phyloP scores from a whole-genome alignment of 352 stramenopile genomes.

The Pythium dissimile region DNA sequence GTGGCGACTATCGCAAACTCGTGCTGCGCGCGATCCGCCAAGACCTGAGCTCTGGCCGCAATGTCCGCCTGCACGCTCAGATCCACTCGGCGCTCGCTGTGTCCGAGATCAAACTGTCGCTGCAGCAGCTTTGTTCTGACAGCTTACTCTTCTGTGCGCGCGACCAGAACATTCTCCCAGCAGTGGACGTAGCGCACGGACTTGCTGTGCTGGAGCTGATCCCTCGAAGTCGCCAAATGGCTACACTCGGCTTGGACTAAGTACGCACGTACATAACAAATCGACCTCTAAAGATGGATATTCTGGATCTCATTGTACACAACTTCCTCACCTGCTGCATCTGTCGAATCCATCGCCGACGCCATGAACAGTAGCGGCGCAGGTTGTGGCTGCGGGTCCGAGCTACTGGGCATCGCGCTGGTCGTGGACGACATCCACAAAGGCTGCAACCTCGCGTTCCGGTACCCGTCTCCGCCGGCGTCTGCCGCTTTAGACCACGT shows the following conservation, averaged over 20 bases:
- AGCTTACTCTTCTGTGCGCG: conserved; percentile 42
- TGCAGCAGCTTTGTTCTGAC: conserved; percentile 52
- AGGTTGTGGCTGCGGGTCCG: not conserved
- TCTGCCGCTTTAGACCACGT: conserved; percentile 28
- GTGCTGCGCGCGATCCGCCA: conserved; percentile 34
- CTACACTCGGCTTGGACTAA: not conserved
- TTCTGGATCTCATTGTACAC: not conserved
- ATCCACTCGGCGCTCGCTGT: conserved; percentile 2
- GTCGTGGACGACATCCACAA: conserved; percentile 89
- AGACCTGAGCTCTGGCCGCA: conserved; percentile 26
- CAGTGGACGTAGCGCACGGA: not conserved
- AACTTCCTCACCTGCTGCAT: not conserved
- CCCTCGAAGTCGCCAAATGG: not conserved
- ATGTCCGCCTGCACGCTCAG: conserved; percentile 26
- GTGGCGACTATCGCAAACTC: too few relatives aligned
- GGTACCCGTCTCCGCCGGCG: conserved; percentile 63
- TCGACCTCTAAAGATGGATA: too few relatives aligned
- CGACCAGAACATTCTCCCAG: conserved; percentile 43
- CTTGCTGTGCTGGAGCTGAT: conserved; percentile 11
- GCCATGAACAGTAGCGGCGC: too few relatives aligned
- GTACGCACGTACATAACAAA: not conserved
- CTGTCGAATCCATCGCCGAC: too few relatives aligned
- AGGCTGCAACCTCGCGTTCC: conserved; percentile 82
- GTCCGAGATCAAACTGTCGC: conserved; percentile 26
- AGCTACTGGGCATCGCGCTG: conserved; percentile 67